Percentiles rank a stretch among this genome's conserved stretches.
Evolutionary conservation across 164 flowering plant genomes (phyloP).

Genomic region (Chimonanthus salicifolius): DNA sequence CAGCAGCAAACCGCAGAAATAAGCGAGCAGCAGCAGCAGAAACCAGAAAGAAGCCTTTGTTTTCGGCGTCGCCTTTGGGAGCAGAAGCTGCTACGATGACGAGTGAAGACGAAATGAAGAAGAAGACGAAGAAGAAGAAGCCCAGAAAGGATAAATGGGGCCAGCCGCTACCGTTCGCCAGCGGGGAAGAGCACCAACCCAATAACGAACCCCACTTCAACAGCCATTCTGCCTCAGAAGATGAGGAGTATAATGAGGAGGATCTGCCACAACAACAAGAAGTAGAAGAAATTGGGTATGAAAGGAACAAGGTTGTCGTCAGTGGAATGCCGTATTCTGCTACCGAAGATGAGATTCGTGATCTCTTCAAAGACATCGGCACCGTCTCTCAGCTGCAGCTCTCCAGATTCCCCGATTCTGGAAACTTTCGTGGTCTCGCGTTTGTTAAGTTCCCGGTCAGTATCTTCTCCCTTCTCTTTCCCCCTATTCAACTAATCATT

Average conservation of each 20-base stretch:
- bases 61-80: too few species aligned
- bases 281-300: not conserved
- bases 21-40: too few species aligned
- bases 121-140: constrained; percentile 1
- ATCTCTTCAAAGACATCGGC: constrained; percentile 6
- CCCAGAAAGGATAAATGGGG: constrained; percentile 14
- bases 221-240: not conserved
- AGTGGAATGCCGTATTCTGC: constrained; percentile 15
- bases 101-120: not conserved
- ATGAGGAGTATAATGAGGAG: not conserved
- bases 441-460: constrained; percentile 8
- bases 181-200: not conserved
- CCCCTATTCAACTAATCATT: not conserved
- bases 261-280: not conserved
- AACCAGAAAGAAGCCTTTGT: too few species aligned
- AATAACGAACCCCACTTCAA: not conserved
- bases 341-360: constrained; percentile 6
- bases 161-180: not conserved
- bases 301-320: constrained; percentile 6
- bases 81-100: not conserved
- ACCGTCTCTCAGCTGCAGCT: constrained; percentile 14
- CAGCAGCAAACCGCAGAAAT: too few species aligned
- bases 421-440: constrained; percentile 13
- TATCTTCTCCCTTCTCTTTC: not conserved
- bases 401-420: constrained; percentile 16